Conservation (phyloP, 208 protist species). For the Porcisia hertigi region DNA sequence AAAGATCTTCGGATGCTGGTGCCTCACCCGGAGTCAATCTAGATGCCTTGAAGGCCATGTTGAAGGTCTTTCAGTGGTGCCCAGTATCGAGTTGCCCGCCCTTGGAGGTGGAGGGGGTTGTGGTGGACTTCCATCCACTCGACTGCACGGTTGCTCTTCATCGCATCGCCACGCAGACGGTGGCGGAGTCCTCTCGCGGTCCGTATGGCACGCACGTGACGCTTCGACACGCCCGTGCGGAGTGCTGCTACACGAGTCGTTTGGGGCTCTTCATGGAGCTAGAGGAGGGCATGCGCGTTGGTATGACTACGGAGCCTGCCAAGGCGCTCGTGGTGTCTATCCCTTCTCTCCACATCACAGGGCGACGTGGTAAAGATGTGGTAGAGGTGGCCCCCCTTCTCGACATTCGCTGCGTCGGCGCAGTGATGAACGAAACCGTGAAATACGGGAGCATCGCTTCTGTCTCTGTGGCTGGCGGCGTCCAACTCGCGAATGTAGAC, state of each 20-base stretch:
- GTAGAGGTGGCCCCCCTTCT: conserved; percentile 13
- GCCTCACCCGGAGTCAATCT: conserved; percentile 11
- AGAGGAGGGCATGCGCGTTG: conserved; percentile 18
- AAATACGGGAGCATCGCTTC: conserved; percentile 12
- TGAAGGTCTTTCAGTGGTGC: conserved; percentile 23
- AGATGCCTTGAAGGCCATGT: conserved; percentile 6
- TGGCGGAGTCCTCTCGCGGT: neutral
- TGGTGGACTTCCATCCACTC: conserved; percentile 25
- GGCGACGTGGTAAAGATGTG: conserved; percentile 1
- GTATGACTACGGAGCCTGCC: conserved; percentile 6
- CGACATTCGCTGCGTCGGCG: conserved; percentile 1
- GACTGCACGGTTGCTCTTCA: conserved; percentile 16
- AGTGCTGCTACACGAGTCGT: conserved; percentile 16
- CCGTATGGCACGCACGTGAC: conserved; percentile 26
- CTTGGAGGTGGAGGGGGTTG: conserved; percentile 20
- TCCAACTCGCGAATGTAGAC: conserved; percentile 17
- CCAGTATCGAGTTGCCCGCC: conserved; percentile 16
- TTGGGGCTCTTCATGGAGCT: conserved; percentile 11
- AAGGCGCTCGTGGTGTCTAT: conserved; percentile 8
- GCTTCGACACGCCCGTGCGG: conserved; percentile 7
- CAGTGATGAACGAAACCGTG: conserved; percentile 15
- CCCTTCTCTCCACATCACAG: conserved; percentile 12
- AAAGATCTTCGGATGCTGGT: neutral
- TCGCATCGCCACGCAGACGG: conserved; percentile 22
- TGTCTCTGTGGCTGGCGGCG: conserved; percentile 18